Conservation (phyloP, 2,329 filamentous ascomycete genomes). For the Sporothrix brunneoviolacea region DNA sequence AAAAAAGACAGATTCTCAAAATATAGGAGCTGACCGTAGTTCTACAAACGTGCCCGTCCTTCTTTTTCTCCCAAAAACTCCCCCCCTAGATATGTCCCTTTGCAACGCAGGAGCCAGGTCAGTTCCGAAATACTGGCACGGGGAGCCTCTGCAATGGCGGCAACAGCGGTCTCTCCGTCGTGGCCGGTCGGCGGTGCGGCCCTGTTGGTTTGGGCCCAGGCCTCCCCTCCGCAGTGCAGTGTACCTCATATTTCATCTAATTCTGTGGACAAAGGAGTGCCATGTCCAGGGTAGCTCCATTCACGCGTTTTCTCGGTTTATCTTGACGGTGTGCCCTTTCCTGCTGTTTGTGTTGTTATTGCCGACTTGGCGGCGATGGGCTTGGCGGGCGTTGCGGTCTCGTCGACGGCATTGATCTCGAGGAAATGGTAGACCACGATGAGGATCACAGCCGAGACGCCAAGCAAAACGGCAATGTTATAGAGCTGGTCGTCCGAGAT, state of each 20-base stretch:
- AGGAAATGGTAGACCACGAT: constrained; percentile 96
- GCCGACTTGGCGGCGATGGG: not conserved
- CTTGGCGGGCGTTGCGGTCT: constrained; percentile 20
- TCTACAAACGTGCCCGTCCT: too few relatives aligned
- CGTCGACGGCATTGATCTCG: constrained; percentile 71
- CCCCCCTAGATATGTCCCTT: too few relatives aligned
- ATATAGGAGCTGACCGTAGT: too few relatives aligned
- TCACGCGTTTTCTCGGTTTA: not conserved
- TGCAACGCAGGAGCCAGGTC: too few relatives aligned
- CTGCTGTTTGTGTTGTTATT: constrained; percentile 3
- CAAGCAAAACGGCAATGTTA: constrained; percentile 85
- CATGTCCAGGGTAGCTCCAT: not conserved
- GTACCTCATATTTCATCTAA: too few relatives aligned
- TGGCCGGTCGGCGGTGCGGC: not conserved
- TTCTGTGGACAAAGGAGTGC: too few relatives aligned
- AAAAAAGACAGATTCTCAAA: too few relatives aligned
- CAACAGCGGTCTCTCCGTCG: not conserved
- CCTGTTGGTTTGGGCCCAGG: too few relatives aligned
- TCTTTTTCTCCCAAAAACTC: too few relatives aligned
- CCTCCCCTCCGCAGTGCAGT: too few relatives aligned
- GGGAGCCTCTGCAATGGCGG: too few relatives aligned
- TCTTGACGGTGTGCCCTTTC: constrained; percentile 9
- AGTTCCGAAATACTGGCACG: too few relatives aligned
- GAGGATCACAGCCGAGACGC: constrained; percentile 80
- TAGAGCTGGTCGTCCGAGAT: constrained; percentile 92